phyloP scores from a whole-genome alignment of 2,329 filamentous ascomycete genomes.

The Fusarium guadeloupense region DNA sequence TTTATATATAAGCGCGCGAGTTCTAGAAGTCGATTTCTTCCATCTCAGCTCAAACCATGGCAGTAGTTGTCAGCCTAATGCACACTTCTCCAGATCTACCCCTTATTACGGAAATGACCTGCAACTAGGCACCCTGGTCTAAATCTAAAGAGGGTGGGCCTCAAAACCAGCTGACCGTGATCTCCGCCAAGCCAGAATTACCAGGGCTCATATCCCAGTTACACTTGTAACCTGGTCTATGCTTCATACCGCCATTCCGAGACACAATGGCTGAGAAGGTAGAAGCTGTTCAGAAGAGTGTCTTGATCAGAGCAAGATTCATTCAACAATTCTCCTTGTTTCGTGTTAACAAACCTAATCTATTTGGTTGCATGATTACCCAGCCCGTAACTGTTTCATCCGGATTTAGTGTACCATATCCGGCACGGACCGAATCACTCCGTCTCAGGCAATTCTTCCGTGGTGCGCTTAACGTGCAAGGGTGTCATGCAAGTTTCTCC shows the following conservation, averaged over 20 bases:
- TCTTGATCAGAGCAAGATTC: too few relatives aligned
- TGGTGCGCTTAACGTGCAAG: constrained; percentile 13
- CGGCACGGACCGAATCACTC: constrained; percentile 14
- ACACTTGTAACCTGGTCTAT: too few relatives aligned
- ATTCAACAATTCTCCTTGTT: too few relatives aligned
- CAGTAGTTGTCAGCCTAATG: background rate
- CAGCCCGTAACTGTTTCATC: background rate
- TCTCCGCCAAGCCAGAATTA: background rate
- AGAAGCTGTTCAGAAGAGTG: too few relatives aligned
- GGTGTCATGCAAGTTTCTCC: background rate
- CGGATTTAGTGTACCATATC: background rate
- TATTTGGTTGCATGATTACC: too few relatives aligned
- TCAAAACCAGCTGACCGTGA: background rate
- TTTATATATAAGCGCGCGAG: background rate
- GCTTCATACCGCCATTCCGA: too few relatives aligned
- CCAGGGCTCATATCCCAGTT: too few relatives aligned
- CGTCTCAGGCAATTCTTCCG: constrained; percentile 20
- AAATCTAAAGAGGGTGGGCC: too few relatives aligned
- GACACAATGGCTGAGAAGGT: too few relatives aligned
- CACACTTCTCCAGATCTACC: background rate
- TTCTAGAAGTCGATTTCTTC: background rate
- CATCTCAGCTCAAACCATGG: background rate
- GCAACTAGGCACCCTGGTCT: too few relatives aligned
- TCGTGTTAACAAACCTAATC: too few relatives aligned
- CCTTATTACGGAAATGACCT: background rate